Conservation (phyloP, 176 grass and related monocot species). For the Ensete glaucum region DNA sequence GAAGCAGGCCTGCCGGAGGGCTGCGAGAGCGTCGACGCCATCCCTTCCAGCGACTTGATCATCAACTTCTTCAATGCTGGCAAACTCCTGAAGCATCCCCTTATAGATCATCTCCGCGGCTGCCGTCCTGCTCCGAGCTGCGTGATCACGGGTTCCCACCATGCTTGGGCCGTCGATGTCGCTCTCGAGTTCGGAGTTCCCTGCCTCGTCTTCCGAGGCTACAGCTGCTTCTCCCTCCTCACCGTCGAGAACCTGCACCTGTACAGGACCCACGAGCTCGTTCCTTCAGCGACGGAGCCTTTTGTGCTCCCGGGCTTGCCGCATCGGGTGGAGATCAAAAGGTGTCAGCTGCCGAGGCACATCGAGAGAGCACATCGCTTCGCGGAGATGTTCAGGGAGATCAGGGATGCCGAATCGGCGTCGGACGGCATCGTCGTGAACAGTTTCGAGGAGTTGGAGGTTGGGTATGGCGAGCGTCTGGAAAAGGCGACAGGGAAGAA, state of each 20-base stretch:
- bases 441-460: conserved; percentile 68
- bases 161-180: not conserved
- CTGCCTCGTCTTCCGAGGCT: not conserved
- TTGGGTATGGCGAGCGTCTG: conserved; percentile 27
- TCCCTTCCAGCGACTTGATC: not conserved
- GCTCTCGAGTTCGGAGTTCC: not conserved
- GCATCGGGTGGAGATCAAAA: conserved; percentile 32
- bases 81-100: not conserved
- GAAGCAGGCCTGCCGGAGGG: not conserved
- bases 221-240: conserved; percentile 34
- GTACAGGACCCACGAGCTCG: conserved; percentile 26
- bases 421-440: conserved; percentile 52
- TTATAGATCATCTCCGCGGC: not conserved
- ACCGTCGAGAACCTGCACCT: conserved; percentile 42
- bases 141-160: not conserved
- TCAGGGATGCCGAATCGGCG: conserved; percentile 29
- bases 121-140: not conserved
- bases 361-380: conserved; percentile 1
- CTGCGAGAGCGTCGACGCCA: conserved; percentile 6
- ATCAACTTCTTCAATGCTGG: not conserved
- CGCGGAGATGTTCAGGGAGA: not conserved
- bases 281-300: conserved; percentile 17
- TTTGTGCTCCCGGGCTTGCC: conserved; percentile 34
- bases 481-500: conserved; percentile 21
- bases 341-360: conserved; percentile 33